phyloP scores from a whole-genome alignment of 306 rosid species.

The Boehmeria nivea region DNA sequence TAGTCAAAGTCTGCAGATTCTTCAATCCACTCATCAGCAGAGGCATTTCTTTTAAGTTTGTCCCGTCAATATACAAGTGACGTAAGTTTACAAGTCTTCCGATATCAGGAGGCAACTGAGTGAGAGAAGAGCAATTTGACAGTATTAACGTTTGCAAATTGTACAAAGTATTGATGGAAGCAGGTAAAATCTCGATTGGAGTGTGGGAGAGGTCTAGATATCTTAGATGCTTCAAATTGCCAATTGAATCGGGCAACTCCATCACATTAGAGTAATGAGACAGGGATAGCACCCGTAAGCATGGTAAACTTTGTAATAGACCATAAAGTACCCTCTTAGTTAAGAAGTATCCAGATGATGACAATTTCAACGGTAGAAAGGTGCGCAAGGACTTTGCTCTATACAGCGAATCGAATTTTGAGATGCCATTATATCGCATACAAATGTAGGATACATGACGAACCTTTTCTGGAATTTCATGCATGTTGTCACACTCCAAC shows the following conservation, averaged over 20 bases:
- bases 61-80: background rate
- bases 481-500: background rate
- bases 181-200: background rate
- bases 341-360: background rate
- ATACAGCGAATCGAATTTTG: background rate
- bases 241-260: constrained; percentile 2
- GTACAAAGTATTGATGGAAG: background rate
- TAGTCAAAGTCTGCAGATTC: background rate
- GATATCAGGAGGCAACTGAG: background rate
- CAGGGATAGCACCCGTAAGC: background rate
- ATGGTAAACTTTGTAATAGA: background rate
- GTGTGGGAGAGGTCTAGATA: background rate
- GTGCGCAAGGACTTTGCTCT: background rate
- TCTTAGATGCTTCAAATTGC: background rate
- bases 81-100: background rate
- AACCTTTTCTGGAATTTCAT: background rate
- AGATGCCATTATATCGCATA: background rate
- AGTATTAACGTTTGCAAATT: background rate
- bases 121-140: background rate
- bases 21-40: background rate
- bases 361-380: background rate
- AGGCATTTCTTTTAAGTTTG: background rate
- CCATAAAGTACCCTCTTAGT: background rate
- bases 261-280: background rate
- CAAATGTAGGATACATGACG: constrained; percentile 26